These are phyloP conservation scores for Lipomyces sp. DNA, from an alignment of 805 yeast genomes.

Conservation along the genomic window DNA sequence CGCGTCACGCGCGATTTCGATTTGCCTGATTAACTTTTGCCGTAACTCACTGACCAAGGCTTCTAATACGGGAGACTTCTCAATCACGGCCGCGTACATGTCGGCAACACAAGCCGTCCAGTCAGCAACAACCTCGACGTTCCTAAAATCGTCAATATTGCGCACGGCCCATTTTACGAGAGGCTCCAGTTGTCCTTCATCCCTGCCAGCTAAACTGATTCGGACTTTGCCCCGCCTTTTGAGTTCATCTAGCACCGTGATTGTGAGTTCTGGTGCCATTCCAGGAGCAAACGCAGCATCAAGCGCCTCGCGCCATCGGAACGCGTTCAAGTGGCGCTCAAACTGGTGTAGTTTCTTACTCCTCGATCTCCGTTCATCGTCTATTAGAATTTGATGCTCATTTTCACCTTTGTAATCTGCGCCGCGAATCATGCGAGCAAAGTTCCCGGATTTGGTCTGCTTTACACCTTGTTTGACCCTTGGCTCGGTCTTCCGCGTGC, in stretches of 20 bases:
- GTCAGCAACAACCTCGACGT: slow-evolving; percentile 66
- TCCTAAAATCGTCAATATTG: slow-evolving; percentile 77
- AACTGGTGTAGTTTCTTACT: slow-evolving; percentile 69
- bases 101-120: slow-evolving; percentile 70
- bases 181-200: slow-evolving; percentile 85
- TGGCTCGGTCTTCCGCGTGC: slow-evolving; percentile 81
- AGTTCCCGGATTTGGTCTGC: slow-evolving; percentile 55
- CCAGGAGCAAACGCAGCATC: slow-evolving; percentile 85
- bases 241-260: slow-evolving; percentile 83
- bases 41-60: slow-evolving; percentile 67
- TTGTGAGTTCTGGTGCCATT: slow-evolving; percentile 74
- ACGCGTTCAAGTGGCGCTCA: slow-evolving; percentile 82
- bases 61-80: slow-evolving; percentile 74
- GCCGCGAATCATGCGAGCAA: slow-evolving; percentile 85
- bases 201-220: slow-evolving; percentile 78
- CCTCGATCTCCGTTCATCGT: slow-evolving; percentile 48
- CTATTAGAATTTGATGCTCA: slow-evolving; percentile 61
- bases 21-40: slow-evolving; percentile 64
- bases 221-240: slow-evolving; percentile 87
- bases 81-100: slow-evolving; percentile 57
- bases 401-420: slow-evolving; percentile 88
- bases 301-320: slow-evolving; percentile 91
- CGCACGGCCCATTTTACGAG: slow-evolving; percentile 80
- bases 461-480: slow-evolving; percentile 56
- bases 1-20: slow-evolving; percentile 82